Base-by-base conservation (phyloP, 2,329 filamentous ascomycete genomes). In the Dactylonectria macrodidyma region DNA sequence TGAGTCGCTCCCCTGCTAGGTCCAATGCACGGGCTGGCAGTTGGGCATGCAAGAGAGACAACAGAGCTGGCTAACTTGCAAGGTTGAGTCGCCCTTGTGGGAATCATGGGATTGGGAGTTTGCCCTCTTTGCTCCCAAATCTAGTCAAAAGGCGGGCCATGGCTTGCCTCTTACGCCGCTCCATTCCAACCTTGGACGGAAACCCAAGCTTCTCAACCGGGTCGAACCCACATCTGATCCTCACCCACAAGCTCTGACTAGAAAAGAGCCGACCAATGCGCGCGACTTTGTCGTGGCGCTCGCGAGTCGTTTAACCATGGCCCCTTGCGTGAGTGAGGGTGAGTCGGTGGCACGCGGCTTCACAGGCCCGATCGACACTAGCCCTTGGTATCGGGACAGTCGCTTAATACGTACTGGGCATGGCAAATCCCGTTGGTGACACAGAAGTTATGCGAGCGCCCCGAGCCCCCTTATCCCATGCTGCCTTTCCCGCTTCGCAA, bases 1-100 rank as follows among this genome's bases (percentile, higher is more conserved):
- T 75, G 74, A 76, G 74, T 76, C 72, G 71, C 71, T 74, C 69
- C 73, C 74, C 66, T 76, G 74, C 69, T 59, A 71, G 70, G 71
- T 63, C 57, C 62, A 46, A 69, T 65, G 71, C 74, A 70, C 69
- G 57, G 69, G 65, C 69, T 16, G 34, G 44, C 59, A 55, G 33
- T 47, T 48, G 41, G 50, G 16, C 59, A 50, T 60, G 62, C 50
- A 64, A 52, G 59, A 63, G 33, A 36, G 59, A 57, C 52, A 57
- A 47, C 50, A 65, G 50, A 36, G 44, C 46, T 50, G 51, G 57
- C 47, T 7, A 30, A 7, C 26, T 7, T 30, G 26, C 26, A 30
- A 30, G 26, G 26, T 62, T 55, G 44, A 54, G 33, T 60, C 57
- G 52, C 59, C 57, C 62, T 59, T 55, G 62, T 65, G 57, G 24